Conservation (phyloP, 2,329 filamentous ascomycete species). For the Fusarium tricinctum region DNA sequence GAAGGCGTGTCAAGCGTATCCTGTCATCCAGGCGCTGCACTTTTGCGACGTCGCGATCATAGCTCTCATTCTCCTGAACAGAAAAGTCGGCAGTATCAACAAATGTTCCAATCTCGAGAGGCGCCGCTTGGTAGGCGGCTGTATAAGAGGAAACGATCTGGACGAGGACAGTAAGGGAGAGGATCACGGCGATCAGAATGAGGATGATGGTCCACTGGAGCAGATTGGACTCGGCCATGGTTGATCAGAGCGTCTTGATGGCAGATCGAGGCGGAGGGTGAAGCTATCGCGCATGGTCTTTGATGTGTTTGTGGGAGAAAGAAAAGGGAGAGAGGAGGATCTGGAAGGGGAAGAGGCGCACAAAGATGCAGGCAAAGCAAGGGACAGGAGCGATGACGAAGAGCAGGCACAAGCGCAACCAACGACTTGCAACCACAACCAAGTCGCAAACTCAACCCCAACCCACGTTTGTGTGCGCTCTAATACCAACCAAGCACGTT, state of each 20-base stretch:
- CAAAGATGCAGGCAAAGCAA: slow-evolving; percentile 29
- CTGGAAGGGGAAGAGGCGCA: slow-evolving; percentile 38
- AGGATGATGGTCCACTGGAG: slow-evolving; percentile 71
- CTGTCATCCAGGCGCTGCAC: slow-evolving; percentile 73
- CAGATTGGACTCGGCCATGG: slow-evolving; percentile 66
- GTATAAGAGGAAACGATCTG: slow-evolving; percentile 67
- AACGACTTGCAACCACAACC: slow-evolving; percentile 21
- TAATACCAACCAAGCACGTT: slow-evolving; percentile 15
- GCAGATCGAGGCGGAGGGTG: slow-evolving; percentile 46
- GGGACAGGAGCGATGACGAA: slow-evolving; percentile 44
- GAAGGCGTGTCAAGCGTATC: slow-evolving; percentile 68
- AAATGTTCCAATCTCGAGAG: slow-evolving; percentile 69
- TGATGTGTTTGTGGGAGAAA: slow-evolving; percentile 33
- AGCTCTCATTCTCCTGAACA: slow-evolving; percentile 73
- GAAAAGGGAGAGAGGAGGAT: slow-evolving; percentile 31
- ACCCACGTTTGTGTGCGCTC: slow-evolving; percentile 42
- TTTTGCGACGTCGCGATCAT: slow-evolving; percentile 71
- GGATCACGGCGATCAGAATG: slow-evolving; percentile 68
- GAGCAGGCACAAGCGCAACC: slow-evolving; percentile 42
- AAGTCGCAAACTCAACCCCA: slow-evolving; percentile 30
- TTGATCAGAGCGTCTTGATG: slow-evolving; percentile 51
- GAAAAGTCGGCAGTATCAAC: slow-evolving; percentile 73
- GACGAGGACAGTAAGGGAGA: slow-evolving; percentile 67
- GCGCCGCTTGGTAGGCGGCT: slow-evolving; percentile 69
- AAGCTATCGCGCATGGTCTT: slow-evolving; percentile 51